Evolutionary conservation across 306 rosid species (phyloP).

Genomic region (Trifolium subterraneum): DNA sequence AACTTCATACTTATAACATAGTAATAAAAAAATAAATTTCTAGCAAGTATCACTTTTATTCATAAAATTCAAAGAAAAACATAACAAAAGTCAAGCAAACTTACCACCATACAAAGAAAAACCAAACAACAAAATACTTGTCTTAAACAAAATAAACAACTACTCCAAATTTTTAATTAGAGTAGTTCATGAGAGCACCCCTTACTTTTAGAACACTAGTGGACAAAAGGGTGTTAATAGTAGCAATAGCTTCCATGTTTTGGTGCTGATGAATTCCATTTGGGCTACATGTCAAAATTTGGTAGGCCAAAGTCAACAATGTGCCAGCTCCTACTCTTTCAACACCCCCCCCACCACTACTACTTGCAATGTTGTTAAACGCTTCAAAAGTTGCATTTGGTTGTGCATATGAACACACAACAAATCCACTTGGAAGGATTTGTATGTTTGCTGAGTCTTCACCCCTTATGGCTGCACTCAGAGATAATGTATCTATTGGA

Average conservation of each 20-base stretch:
- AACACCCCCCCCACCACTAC: not conserved
- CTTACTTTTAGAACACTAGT: not conserved
- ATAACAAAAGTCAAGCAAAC: no score
- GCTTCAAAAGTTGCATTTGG: not conserved
- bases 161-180: not conserved
- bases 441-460: conserved; percentile 39
- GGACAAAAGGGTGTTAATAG: conserved; percentile 21
- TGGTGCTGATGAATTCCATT: not conserved
- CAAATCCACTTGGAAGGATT: conserved; percentile 65
- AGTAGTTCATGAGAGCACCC: conserved; percentile 23
- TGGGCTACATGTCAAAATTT: conserved; percentile 40
- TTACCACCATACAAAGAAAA: no score
- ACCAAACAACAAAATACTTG: not conserved
- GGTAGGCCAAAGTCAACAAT: conserved; percentile 65
- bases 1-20: no score
- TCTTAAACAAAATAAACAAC: not conserved
- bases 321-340: conserved; percentile 41
- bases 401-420: conserved; percentile 28
- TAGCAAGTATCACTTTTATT: no score
- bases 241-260: not conserved
- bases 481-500: conserved; percentile 47
- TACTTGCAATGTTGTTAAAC: not conserved
- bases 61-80: no score
- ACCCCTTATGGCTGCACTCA: conserved; percentile 40
- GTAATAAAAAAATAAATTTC: no score